Evolutionary conservation across 768 basidiomycete genomes (phyloP).

Genomic region (Pulveroboletus ravenelii): DNA sequence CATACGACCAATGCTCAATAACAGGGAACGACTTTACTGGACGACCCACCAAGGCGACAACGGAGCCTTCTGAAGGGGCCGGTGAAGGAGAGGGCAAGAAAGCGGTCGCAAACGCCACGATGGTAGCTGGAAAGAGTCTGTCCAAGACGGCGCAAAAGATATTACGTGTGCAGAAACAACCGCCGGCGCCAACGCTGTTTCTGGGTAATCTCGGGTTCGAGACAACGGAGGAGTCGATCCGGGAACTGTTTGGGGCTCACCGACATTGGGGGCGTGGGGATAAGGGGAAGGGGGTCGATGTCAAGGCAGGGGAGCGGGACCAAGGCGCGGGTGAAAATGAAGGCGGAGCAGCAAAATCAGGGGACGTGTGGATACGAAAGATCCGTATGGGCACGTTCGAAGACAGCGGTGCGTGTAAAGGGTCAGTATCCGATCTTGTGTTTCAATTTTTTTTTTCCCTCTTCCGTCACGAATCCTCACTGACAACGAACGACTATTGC

Average conservation of each 20-base stretch:
- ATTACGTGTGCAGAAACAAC: conserved; percentile 72
- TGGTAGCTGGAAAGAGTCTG: conserved; percentile 24
- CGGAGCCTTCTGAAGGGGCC: conserved; percentile 28
- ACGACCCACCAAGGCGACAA: conserved; percentile 47
- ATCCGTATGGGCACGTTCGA: conserved; percentile 95
- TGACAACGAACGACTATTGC: background rate
- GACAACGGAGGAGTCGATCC: conserved; percentile 73
- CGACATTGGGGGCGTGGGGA: conserved; percentile 27
- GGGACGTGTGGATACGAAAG: conserved; percentile 64
- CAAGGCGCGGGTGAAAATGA: background rate
- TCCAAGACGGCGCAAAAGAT: conserved; percentile 78
- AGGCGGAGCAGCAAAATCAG: conserved; percentile 1
- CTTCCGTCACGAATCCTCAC: background rate
- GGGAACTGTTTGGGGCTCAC: conserved; percentile 70
- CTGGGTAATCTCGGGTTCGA: conserved; percentile 92
- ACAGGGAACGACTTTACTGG: conserved; percentile 73
- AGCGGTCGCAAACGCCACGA: conserved; percentile 26
- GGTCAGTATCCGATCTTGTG: conserved; percentile 42
- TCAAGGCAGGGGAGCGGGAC: conserved; percentile 25
- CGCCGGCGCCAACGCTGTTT: conserved; percentile 82
- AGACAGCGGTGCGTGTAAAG: conserved; percentile 93
- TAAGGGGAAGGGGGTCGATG: conserved; percentile 31
- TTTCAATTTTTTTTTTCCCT: background rate
- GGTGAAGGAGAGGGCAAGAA: conserved; percentile 22
- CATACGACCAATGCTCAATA: background rate